Conservation (phyloP, 768 basidiomycete genomes). For the Naganishia antarctica region DNA sequence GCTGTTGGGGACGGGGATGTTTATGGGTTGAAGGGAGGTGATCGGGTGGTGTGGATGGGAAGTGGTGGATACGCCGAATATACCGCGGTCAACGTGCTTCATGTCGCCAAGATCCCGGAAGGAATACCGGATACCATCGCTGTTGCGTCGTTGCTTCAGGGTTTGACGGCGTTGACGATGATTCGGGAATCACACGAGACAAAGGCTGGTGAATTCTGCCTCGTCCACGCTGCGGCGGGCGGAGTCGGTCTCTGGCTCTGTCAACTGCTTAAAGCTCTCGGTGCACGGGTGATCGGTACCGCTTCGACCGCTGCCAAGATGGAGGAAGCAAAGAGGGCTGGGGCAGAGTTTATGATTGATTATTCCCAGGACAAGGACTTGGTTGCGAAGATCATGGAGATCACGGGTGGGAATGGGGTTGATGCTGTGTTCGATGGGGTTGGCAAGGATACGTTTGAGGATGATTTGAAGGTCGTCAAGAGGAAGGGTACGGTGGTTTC, state of each 20-base stretch:
- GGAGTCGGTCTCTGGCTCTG: constrained; percentile 61
- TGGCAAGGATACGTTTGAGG: constrained; percentile 90
- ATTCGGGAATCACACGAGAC: constrained; percentile 80
- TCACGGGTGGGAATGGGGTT: constrained; percentile 51
- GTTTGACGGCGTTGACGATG: constrained; percentile 68
- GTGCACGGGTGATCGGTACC: constrained; percentile 88
- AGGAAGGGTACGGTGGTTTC: constrained; percentile 86
- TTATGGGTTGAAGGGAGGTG: constrained; percentile 64
- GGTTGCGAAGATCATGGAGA: constrained; percentile 31
- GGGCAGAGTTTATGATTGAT: constrained; percentile 55
- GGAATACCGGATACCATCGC: constrained; percentile 59
- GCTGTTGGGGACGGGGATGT: constrained; percentile 64
- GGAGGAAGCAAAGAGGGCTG: constrained; percentile 67
- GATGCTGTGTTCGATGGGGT: constrained; percentile 90
- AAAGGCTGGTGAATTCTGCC: constrained; percentile 64
- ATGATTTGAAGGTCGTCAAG: constrained; percentile 71
- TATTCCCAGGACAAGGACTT: constrained; percentile 21
- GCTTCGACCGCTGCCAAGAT: constrained; percentile 82
- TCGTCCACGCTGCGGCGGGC: constrained; percentile 88
- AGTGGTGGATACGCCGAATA: constrained; percentile 63
- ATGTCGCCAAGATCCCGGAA: constrained; percentile 63
- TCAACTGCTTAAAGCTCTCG: constrained; percentile 50
- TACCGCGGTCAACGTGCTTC: constrained; percentile 61
- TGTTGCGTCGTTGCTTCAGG: constrained; percentile 67
- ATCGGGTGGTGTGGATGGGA: constrained; percentile 57